Evolutionary conservation across 768 basidiomycete species (phyloP), one percentile per base, ranked within the genome.

Genomic region (Lyophyllum semitale): DNA sequence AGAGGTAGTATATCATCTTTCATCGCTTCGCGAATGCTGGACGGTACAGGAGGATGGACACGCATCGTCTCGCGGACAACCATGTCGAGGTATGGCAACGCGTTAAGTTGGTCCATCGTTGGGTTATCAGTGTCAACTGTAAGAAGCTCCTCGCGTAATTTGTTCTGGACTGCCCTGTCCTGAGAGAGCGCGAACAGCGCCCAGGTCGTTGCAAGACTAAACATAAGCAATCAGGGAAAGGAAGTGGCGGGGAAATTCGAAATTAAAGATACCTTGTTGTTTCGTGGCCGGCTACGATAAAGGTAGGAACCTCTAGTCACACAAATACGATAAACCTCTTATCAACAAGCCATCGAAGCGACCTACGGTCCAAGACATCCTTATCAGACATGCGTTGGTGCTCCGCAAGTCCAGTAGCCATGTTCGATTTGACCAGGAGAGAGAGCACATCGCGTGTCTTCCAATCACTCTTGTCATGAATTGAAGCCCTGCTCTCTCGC

Each of bases 81-180:
- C 18, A 73, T 73, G 58, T 90, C 90, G n/a, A 92, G 82, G 61
- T 88, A 90, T 0, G 85, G 79, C 3, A 93, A 73, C 4, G 78
- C 72, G 53, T 82, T 79, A 1, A 92, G 77, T 29, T 85, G 78
- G 29, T 91, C 89, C 84, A 90, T 88, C 3, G 78, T 76, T 2
- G 88, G 88, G 0, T 70, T 80, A 9, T 87, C 82, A 0, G 81
- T 84, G 0, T 74, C 62, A 11, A 85, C 70, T 0, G 69, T 63
- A 8, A 81, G 67, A 1, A 87, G 71, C 61, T 91, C 88, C 1
- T 81, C 74, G 0, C 86, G 77, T 0, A 92, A 76, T 57, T 80
- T 81, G 8, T 61, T 69, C 57, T 89, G 87, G 4, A 80, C 68
- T 1, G 76, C 70, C 0, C 75, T 74, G 40, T 80, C 58, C 55